phyloP scores from a whole-genome alignment of 257 asterid genomes.

The Solanum virginianum region DNA sequence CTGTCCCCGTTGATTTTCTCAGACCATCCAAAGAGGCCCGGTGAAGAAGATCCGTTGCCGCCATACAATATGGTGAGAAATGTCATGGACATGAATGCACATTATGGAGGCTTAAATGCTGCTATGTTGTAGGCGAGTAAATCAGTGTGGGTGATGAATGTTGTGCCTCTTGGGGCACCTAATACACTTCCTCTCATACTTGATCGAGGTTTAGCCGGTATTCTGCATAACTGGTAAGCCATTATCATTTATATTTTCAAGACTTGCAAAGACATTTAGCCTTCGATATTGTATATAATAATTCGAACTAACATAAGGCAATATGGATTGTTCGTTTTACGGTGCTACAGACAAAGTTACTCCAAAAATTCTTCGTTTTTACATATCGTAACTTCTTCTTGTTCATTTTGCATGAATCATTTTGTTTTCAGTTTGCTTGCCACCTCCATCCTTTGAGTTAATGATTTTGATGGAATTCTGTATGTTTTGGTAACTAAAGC shows the following conservation, averaged over 20 bases:
- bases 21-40: slow-evolving; percentile 93
- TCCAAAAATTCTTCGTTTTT: background rate
- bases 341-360: background rate
- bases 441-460: background rate
- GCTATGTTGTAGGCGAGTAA: slow-evolving; percentile 62
- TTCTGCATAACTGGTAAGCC: slow-evolving; percentile 70
- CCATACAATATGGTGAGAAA: slow-evolving; percentile 87
- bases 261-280: background rate
- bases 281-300: background rate
- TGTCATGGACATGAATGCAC: slow-evolving; percentile 93
- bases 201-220: slow-evolving; percentile 67
- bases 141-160: slow-evolving; percentile 93
- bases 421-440: background rate
- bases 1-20: slow-evolving; percentile 92
- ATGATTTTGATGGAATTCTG: background rate
- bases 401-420: background rate
- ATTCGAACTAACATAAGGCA: background rate
- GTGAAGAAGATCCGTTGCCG: slow-evolving; percentile 88
- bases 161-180: slow-evolving; percentile 58
- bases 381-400: background rate
- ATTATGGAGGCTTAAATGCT: slow-evolving; percentile 71
- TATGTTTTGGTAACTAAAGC: background rate
- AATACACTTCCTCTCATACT: slow-evolving; percentile 71
- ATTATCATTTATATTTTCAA: background rate
- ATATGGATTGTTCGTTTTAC: background rate